phyloP scores from a whole-genome alignment of 2,329 filamentous ascomycete genomes.

The Talaromyces pinophilus region DNA sequence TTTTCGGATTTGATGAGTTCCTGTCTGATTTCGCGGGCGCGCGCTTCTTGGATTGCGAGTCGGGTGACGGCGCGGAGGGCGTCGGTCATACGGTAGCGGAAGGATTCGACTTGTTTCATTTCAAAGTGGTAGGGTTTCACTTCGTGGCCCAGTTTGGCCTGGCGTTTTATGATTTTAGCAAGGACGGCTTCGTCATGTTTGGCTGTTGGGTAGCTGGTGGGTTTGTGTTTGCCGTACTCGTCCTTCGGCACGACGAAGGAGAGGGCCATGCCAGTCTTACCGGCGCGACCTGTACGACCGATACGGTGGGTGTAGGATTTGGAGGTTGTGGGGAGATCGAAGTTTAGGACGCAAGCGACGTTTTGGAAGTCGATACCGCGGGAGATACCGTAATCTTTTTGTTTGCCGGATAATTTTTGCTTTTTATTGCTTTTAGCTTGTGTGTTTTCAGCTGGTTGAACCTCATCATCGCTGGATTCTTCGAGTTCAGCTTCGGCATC shows the following conservation, averaged over 20 bases:
- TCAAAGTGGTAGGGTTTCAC: conserved; percentile 92
- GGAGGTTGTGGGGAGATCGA: conserved; percentile 83
- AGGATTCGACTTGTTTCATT: conserved; percentile 89
- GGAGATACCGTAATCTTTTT: conserved; percentile 92
- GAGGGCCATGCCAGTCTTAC: conserved; percentile 90
- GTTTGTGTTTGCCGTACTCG: conserved; percentile 83
- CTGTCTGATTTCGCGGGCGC: conserved; percentile 81
- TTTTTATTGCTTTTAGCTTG: conserved; percentile 53
- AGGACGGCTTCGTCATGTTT: conserved; percentile 85
- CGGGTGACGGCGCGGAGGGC: conserved; percentile 86
- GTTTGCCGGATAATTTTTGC: conserved; percentile 66
- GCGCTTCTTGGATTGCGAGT: conserved; percentile 84
- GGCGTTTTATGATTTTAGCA: conserved; percentile 74
- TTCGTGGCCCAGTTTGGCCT: conserved; percentile 75
- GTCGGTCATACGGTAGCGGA: conserved; percentile 92
- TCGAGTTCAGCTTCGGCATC: conserved; percentile 32
- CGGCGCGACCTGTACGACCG: conserved; percentile 86
- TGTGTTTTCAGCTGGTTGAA: conserved; percentile 30
- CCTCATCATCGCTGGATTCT: conserved; percentile 44
- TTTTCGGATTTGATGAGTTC: conserved; percentile 94
- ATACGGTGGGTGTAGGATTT: conserved; percentile 98
- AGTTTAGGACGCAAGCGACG: conserved; percentile 92
- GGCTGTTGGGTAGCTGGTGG: conserved; percentile 72
- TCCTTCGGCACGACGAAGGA: conserved; percentile 87
- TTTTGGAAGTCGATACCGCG: conserved; percentile 97